Percentiles rank a stretch among this genome's conserved stretches.
phyloP scores from a whole-genome alignment of 148 eudicot species.

The Chenopodium formosanum region DNA sequence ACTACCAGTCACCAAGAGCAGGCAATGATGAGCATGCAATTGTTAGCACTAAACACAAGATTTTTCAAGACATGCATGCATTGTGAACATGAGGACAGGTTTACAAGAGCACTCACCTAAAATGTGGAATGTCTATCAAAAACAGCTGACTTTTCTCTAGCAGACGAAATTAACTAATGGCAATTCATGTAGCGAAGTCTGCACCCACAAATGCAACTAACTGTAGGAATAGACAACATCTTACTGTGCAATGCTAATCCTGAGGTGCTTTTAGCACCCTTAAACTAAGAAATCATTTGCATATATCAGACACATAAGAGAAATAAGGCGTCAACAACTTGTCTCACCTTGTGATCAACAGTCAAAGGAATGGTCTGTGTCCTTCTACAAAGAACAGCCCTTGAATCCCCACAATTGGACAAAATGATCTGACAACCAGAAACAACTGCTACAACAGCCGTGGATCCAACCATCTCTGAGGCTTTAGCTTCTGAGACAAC shows the following conservation, averaged over 20 bases:
- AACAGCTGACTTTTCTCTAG: conserved; percentile 1
- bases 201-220: conserved; percentile 12
- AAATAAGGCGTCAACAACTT: not conserved
- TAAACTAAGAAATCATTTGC: not conserved
- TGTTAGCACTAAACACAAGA: not conserved
- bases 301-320: not conserved
- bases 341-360: conserved; percentile 74
- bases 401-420: conserved; percentile 84
- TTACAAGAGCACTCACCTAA: not conserved
- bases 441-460: conserved; percentile 74
- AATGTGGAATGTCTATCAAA: not conserved
- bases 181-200: conserved; percentile 2
- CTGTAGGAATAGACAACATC: not conserved
- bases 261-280: not conserved
- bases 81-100: not conserved
- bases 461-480: conserved; percentile 70
- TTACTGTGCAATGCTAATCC: conserved; percentile 4
- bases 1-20: conserved; percentile 3
- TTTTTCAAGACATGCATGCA: not conserved
- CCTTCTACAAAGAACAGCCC: conserved; percentile 75
- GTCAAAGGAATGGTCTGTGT: conserved; percentile 62
- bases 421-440: conserved; percentile 74
- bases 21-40: not conserved
- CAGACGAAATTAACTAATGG: not conserved
- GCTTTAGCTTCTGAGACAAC: conserved; percentile 42